These are phyloP conservation scores for Kwoniella shivajii DNA, from an alignment of 1,284 basidiomycete species.

Conservation along the genomic window DNA sequence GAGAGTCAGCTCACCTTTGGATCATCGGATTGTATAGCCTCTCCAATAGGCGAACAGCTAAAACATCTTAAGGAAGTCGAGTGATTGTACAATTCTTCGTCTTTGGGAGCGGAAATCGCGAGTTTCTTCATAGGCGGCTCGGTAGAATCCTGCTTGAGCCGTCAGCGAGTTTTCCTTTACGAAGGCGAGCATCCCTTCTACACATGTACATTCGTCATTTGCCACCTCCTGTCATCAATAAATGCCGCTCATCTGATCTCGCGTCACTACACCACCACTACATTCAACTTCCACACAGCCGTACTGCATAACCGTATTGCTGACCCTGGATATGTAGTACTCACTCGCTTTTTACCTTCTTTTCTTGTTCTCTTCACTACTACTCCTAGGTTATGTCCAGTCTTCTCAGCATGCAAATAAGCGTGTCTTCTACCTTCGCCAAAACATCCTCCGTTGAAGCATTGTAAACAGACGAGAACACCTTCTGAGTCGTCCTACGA, in stretches of 20 bases:
- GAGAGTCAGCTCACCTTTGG: constrained; percentile 42
- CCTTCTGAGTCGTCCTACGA: constrained; percentile 71
- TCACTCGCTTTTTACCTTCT: constrained; percentile 66
- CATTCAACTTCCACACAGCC: constrained; percentile 6
- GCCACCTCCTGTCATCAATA: neutral
- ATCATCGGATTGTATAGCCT: constrained; percentile 61
- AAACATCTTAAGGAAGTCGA: constrained; percentile 73
- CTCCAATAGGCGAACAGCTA: constrained; percentile 60
- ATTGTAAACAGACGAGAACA: constrained; percentile 84
- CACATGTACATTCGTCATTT: neutral
- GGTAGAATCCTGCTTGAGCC: constrained; percentile 57
- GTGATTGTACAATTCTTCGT: constrained; percentile 85
- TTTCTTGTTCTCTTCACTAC: constrained; percentile 79
- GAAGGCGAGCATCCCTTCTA: neutral
- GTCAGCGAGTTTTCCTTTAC: neutral
- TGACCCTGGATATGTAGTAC: constrained; percentile 44
- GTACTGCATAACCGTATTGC: neutral
- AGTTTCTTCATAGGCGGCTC: constrained; percentile 90
- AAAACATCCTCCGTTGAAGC: constrained; percentile 91
- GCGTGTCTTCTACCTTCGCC: constrained; percentile 66
- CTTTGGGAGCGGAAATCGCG: constrained; percentile 78
- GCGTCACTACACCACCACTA: too few species aligned
- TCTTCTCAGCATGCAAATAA: constrained; percentile 68
- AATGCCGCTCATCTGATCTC: too few species aligned
- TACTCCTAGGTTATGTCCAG: constrained; percentile 73